A percentile compares a stretch with the other conserved stretches of the same genome.
phyloP scores from a whole-genome alignment of 164 flowering plant genomes.

The Sedum album region DNA sequence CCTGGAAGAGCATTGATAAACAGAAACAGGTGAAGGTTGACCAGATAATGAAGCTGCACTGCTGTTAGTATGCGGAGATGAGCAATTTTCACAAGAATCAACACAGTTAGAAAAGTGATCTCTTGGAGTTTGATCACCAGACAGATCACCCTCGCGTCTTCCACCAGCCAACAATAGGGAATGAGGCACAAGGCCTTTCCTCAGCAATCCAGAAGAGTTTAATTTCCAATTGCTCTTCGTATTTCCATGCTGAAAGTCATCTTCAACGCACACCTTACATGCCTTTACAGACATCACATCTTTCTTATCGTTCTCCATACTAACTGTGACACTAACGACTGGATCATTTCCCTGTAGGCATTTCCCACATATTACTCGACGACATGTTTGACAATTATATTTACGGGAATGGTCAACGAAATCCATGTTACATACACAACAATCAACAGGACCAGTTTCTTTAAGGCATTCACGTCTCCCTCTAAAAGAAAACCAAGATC shows the following conservation, averaged over 20 bases:
- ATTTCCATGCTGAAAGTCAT: conserved; percentile 12
- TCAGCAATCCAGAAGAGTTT: conserved; percentile 44
- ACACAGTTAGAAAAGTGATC: conserved; percentile 27
- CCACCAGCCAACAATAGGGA: conserved; percentile 27
- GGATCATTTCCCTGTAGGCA: conserved; percentile 33
- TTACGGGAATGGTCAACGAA: conserved; percentile 21
- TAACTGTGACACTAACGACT: conserved; percentile 4
- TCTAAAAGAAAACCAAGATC: conserved; percentile 58
- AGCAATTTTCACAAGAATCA: conserved; percentile 27
- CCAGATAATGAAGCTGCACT: conserved; percentile 30
- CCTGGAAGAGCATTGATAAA: conserved; percentile 46
- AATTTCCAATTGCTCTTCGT: conserved; percentile 35
- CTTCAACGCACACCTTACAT: conserved; percentile 2
- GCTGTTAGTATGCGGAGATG: conserved; percentile 33
- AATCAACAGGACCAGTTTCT: conserved; percentile 28
- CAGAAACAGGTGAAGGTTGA: conserved; percentile 37
- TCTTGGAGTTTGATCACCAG: conserved; percentile 20
- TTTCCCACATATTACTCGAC: conserved; percentile 40
- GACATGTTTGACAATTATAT: conserved; percentile 52
- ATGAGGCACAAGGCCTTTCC: conserved; percentile 43
- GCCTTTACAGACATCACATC: background rate
- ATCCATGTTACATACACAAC: conserved; percentile 37
- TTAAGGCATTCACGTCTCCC: conserved; percentile 16
- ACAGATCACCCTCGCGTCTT: conserved; percentile 10
- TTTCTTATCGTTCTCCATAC: background rate